Evolutionary conservation across 2,329 filamentous ascomycete genomes (phyloP), one percentile per base, ranked within the genome.

Genomic region (Alternaria alternata): DNA sequence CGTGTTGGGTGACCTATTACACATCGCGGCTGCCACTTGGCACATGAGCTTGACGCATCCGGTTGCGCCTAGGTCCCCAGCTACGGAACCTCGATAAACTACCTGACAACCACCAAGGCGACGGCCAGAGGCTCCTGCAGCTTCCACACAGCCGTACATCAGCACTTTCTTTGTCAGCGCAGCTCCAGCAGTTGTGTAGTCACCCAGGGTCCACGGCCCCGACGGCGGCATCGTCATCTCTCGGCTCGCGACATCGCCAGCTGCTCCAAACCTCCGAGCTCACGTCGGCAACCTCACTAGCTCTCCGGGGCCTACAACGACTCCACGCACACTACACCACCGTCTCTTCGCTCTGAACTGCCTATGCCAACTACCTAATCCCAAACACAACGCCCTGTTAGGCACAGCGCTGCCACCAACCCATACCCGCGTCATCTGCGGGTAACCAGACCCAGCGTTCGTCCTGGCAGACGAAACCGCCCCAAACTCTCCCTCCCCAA

Each of bases 381-480:
- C 49, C 24, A n/a, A 18, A 64, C 41, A 57, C 57, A 54, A 55
- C 66, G 53, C 59, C 62, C 62, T 57, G 36, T 54, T 64, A 54
- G 67, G 70, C 66, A 65, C 64, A 48, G 51, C 61, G 63, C 70
- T 67, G 62, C 67, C 62, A 58, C 65, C 64, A 61, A 63, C 56
- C 49, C 62, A 57, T 64, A 68, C 64, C 67, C 71, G 73, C 74
- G 62, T 64, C 65, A 63, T 63, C 62, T 73, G 75, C 76, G 71
- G 70, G 68, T 71, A 75, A 71, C 67, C 60, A 61, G 64, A 54
- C 64, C 65, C 67, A 63, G 71, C 68, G 62, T 76, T 88, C 88
- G 89, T 88, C 85, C 89, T 92, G 90, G 90, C 89, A 86, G 86
- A 90, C 87, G 86, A 88, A 83, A 83, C 75, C 78, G 82, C 86